Base-by-base conservation (phyloP, 2,329 filamentous ascomycete species). In the Aspergillus udagawae region DNA sequence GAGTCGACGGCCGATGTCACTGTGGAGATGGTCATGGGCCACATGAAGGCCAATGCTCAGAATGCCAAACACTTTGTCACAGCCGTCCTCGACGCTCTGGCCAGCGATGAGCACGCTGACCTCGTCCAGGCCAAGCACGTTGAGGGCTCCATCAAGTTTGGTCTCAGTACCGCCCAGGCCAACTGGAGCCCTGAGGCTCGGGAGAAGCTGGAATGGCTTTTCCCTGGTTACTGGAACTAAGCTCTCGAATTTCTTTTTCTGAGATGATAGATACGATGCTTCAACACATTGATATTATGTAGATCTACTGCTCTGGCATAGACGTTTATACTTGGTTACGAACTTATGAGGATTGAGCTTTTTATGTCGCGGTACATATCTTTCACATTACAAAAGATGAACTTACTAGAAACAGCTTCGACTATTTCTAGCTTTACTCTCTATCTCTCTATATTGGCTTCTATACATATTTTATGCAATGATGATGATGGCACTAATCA, bases 1-100 rank as follows among this genome's bases (percentile, higher is more conserved):
- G 86, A 84, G 21, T 84, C 83, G 51, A 89, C 86, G 57, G 90
- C 90, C 63, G 80, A 84, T 60, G 94, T 99, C 61, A 92, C 92
- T 60, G 94, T 99, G 23, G 90, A 92, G 75, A 96, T 97, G 90
- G 94, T 99, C 55, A 91, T 96, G 86, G 89, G 86, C 60, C 91
- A 96, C 77, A 99, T 99, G 94, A 88, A 89, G 72, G 89, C 91
- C 64, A 99, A 99, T 76, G 83, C 90, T 53, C 82, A 88, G 70
- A 99, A 97, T 70, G 94, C 94, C 35, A 88, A 88, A 73, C 82
- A 86, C 52, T 87, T 97, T 56, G 87, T 99, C 35, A 90, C 86
- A 38, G 91, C 90, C 32, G 92, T 97, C 48, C 80, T 99, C 55
- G 91, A 97, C 74, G 88, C 92, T 75, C 81, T 97, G 66, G 86